A percentile compares a stretch with the other conserved stretches of the same genome.
Evolutionary conservation across 345 rosid genomes (phyloP).

Genomic region (Bretschneidera sinensis): DNA sequence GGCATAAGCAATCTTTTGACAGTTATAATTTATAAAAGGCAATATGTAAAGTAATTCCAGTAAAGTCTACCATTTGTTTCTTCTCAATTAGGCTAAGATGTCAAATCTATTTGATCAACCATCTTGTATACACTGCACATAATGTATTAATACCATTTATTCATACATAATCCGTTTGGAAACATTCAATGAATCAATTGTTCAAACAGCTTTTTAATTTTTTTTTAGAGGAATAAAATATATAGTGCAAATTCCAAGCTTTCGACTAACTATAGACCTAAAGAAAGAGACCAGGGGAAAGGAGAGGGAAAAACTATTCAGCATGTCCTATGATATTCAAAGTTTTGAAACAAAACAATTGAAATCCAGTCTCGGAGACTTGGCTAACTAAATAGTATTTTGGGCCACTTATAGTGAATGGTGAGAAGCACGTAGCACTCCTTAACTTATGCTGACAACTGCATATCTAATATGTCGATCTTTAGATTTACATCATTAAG

Average conservation of each 20-base stretch:
- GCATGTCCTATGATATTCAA: no score
- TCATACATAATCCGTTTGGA: not conserved
- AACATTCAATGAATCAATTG: no score
- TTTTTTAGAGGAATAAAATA: no score
- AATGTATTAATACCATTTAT: not conserved
- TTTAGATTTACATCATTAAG: not conserved
- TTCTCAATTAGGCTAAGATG: not conserved
- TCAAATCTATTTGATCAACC: not conserved
- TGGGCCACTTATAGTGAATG: not conserved
- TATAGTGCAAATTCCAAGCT: no score
- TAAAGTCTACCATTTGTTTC: not conserved
- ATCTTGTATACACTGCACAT: not conserved
- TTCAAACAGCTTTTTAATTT: not conserved
- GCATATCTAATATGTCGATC: not conserved
- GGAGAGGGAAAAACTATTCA: no score
- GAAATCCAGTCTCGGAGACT: not conserved
- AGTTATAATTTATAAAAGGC: not conserved
- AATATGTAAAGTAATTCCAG: not conserved
- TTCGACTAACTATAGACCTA: no score
- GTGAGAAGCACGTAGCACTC: not conserved
- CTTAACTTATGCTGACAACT: not conserved
- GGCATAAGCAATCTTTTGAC: not conserved
- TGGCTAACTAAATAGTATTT: not conserved
- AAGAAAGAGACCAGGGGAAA: no score
- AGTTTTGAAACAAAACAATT: no score